These are phyloP conservation scores for Colletotrichum sp. DNA, from an alignment of 2,329 filamentous ascomycete species.

Conservation along the genomic window DNA sequence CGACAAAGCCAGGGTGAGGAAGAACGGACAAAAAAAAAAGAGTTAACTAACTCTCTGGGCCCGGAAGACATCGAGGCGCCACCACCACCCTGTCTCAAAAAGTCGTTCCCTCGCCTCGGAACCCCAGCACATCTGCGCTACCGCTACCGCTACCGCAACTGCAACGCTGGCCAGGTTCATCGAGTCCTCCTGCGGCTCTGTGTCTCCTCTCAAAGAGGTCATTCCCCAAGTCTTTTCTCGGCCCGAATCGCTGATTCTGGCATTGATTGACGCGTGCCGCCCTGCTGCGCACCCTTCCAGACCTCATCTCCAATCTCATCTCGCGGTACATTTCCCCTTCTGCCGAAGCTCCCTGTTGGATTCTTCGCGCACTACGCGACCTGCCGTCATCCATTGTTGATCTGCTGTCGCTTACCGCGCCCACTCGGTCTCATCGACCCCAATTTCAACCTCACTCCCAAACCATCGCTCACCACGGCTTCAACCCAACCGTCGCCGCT, in stretches of 20 bases:
- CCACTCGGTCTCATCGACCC: not conserved
- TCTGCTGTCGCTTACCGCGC: not conserved
- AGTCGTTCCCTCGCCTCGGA: slow-evolving; percentile 12
- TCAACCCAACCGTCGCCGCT: not conserved
- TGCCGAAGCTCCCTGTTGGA: not conserved
- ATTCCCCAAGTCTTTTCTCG: slow-evolving; percentile 11
- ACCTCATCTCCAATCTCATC: slow-evolving; percentile 14
- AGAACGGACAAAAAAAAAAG: not conserved
- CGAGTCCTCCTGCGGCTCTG: not conserved
- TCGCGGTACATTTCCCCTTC: not conserved
- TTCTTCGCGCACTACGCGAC: slow-evolving; percentile 3
- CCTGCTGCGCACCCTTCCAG: not conserved
- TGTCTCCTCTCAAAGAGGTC: not conserved
- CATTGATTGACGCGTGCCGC: slow-evolving; percentile 19
- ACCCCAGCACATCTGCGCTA: not conserved
- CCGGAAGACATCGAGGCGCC: slow-evolving; percentile 4
- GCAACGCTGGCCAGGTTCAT: not conserved
- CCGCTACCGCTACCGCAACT: not conserved
- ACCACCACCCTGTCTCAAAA: slow-evolving; percentile 10
- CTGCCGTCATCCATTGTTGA: not conserved
- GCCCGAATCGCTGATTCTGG: slow-evolving; percentile 18
- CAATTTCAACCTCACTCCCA: not conserved
- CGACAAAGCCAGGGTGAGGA: not conserved
- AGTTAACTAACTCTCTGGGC: not conserved
- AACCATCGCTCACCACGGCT: not conserved